Percentiles rank a stretch among this genome's conserved stretches.
These are phyloP conservation scores for Salvia splendens DNA, from an alignment of 257 asterid species.

Conservation along the genomic window DNA sequence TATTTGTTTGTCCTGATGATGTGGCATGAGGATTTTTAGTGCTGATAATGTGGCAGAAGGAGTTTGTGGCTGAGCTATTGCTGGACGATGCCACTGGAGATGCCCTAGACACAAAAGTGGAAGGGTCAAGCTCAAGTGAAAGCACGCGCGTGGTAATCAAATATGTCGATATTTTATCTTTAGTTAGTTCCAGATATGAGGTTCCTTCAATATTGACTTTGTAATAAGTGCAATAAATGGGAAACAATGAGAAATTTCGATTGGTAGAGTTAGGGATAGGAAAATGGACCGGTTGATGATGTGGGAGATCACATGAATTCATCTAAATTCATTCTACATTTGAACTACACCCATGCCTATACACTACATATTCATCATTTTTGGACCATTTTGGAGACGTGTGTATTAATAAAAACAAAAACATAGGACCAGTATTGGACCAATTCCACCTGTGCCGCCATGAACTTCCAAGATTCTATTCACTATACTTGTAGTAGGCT, in stretches of 20 bases:
- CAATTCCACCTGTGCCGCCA: constrained; percentile 7
- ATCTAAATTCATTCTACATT: constrained; percentile 26
- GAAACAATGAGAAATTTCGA: neutral
- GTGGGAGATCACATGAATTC: constrained; percentile 43
- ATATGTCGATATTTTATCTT: too few relatives aligned
- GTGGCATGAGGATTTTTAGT: too few relatives aligned
- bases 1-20: too few relatives aligned
- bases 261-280: constrained; percentile 1
- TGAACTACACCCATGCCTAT: constrained; percentile 19
- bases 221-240: neutral
- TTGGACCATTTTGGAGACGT: constrained; percentile 41
- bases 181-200: neutral
- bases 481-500: neutral
- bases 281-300: constrained; percentile 35
- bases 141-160: too few relatives aligned
- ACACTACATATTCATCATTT: neutral
- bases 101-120: too few relatives aligned
- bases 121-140: too few relatives aligned
- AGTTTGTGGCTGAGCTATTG: too few relatives aligned
- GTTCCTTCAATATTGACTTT: neutral
- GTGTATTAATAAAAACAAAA: constrained; percentile 9
- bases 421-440: constrained; percentile 20
- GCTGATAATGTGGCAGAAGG: too few relatives aligned
- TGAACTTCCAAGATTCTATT: neutral
- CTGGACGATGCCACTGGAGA: too few relatives aligned